A percentile compares a stretch with the other conserved stretches of the same genome.
Evolutionary conservation across 164 flowering plant species (phyloP).

Genomic region (Santalum album): DNA sequence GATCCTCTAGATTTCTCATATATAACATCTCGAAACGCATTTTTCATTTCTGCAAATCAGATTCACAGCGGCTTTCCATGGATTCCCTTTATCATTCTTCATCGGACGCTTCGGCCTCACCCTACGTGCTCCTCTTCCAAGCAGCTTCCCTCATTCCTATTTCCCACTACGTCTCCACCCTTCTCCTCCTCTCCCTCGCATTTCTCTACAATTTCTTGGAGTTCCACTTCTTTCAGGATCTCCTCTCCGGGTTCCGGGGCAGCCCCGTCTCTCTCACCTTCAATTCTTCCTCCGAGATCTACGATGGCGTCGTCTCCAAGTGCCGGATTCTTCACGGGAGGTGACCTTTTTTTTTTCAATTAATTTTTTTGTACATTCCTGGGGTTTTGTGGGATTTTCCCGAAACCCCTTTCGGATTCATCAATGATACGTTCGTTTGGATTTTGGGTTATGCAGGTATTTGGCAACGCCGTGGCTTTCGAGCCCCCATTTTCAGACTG

Average conservation of each 20-base stretch:
- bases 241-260: slow-evolving; percentile 32
- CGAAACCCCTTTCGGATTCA: too few species aligned
- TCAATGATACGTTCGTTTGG: neutral
- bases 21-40: too few species aligned
- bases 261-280: slow-evolving; percentile 25
- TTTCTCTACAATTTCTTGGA: slow-evolving; percentile 51
- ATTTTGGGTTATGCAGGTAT: slow-evolving; percentile 25
- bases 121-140: slow-evolving; percentile 25
- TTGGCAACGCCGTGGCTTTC: slow-evolving; percentile 59
- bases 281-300: slow-evolving; percentile 26
- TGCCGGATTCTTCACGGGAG: slow-evolving; percentile 45
- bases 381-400: too few species aligned
- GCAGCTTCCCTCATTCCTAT: slow-evolving; percentile 33
- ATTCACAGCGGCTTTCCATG: too few species aligned
- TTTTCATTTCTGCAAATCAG: too few species aligned
- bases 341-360: slow-evolving; percentile 11
- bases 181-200: slow-evolving; percentile 2
- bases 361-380: neutral
- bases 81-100: slow-evolving; percentile 5
- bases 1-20: too few species aligned
- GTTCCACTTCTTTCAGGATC: slow-evolving; percentile 35
- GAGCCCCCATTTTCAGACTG: slow-evolving; percentile 56
- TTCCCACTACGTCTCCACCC: slow-evolving; percentile 27
- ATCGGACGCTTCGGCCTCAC: slow-evolving; percentile 13
- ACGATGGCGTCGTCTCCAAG: slow-evolving; percentile 41